Conservation (phyloP, 208 protist species). For the Balamuthia mandrillaris region DNA sequence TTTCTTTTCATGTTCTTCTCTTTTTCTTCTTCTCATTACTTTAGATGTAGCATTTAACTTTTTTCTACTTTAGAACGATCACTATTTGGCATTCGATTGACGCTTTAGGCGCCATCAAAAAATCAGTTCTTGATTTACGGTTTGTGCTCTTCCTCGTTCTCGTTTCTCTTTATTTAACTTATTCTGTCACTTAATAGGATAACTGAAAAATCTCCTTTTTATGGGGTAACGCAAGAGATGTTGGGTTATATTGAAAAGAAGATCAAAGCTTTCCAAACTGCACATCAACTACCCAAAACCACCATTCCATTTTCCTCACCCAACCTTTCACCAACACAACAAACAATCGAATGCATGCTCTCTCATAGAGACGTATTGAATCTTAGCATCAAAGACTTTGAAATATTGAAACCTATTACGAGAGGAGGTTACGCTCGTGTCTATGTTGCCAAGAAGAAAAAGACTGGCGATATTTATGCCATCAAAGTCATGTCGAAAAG, state of each 20-base stretch:
- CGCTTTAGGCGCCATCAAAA: neutral
- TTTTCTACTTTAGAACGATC: neutral
- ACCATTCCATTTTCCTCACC: neutral
- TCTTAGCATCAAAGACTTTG: constrained; percentile 60
- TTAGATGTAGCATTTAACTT: neutral
- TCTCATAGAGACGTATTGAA: constrained; percentile 26
- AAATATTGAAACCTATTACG: constrained; percentile 72
- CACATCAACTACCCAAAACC: neutral
- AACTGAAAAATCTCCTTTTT: neutral
- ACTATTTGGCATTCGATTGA: no score
- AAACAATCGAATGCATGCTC: neutral
- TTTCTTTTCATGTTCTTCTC: neutral
- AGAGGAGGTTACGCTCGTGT: constrained; percentile 69
- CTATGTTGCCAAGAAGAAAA: constrained; percentile 63
- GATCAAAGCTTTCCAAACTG: neutral
- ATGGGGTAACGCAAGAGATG: neutral
- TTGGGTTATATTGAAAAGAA: neutral
- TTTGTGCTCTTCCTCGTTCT: neutral
- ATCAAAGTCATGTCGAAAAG: constrained; percentile 72
- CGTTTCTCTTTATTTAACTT: neutral
- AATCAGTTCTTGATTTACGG: neutral
- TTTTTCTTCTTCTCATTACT: neutral
- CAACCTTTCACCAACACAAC: neutral
- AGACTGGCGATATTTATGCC: constrained; percentile 70
- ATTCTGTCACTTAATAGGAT: neutral